Evolutionary conservation across 164 flowering plant species (phyloP).

Genomic region (Hamamelis virginiana): DNA sequence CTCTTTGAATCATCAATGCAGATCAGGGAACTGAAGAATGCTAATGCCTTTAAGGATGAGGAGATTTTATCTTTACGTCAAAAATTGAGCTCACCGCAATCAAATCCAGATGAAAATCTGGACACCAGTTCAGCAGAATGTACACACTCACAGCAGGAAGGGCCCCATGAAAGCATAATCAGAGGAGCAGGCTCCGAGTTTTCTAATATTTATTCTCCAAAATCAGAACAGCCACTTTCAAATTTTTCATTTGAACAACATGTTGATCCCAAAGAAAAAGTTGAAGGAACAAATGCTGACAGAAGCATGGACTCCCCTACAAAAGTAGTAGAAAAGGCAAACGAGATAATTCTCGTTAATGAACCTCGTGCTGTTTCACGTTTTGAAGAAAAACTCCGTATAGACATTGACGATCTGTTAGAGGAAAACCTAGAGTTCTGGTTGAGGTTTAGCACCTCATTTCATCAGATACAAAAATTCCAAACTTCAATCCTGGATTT

Average conservation of each 20-base stretch:
- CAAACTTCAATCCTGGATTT: slow-evolving; percentile 54
- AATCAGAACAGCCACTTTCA: slow-evolving; percentile 5
- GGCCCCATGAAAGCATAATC: not conserved
- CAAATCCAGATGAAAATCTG: slow-evolving; percentile 11
- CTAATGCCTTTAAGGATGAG: slow-evolving; percentile 47
- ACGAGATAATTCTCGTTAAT: slow-evolving; percentile 15
- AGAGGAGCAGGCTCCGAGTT: slow-evolving; percentile 7
- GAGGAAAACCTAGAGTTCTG: slow-evolving; percentile 79
- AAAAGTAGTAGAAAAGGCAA: slow-evolving; percentile 12
- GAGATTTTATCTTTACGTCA: slow-evolving; percentile 48
- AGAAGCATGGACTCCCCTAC: not conserved
- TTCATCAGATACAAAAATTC: slow-evolving; percentile 68
- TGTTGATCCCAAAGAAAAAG: slow-evolving; percentile 7
- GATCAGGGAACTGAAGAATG: slow-evolving; percentile 49
- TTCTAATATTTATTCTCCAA: slow-evolving; percentile 13
- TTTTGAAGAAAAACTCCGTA: slow-evolving; percentile 54
- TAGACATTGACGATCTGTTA: slow-evolving; percentile 54
- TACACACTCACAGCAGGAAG: slow-evolving; percentile 7
- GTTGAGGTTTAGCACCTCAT: slow-evolving; percentile 71
- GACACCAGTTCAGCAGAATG: slow-evolving; percentile 1
- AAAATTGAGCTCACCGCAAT: slow-evolving; percentile 24
- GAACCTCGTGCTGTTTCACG: slow-evolving; percentile 21
- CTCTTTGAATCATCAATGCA: slow-evolving; percentile 43
- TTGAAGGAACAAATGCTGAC: slow-evolving; percentile 1
- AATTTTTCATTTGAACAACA: slow-evolving; percentile 5